Evolutionary conservation across 2,329 filamentous ascomycete genomes (phyloP).

Genomic region (Coccinonectria pachysandricola): DNA sequence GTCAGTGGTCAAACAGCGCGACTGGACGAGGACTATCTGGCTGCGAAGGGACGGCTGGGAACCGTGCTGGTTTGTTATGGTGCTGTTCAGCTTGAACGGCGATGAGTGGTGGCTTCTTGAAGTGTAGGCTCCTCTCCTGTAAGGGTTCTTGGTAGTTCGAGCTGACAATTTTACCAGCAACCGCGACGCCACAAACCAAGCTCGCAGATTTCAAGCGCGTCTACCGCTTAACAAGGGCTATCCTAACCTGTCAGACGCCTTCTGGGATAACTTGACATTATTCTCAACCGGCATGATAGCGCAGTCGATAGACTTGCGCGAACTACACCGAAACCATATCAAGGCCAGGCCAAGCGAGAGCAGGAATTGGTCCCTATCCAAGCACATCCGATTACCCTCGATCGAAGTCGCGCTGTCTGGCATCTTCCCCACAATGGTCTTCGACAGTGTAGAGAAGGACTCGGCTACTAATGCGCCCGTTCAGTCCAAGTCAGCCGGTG

Average conservation of each 20-base stretch:
- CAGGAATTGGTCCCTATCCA: constrained; percentile 29
- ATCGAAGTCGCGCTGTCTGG: constrained; percentile 40
- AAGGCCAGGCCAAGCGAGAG: constrained; percentile 26
- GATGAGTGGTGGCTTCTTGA: constrained; percentile 73
- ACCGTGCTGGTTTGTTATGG: constrained; percentile 59
- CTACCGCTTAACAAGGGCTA: constrained; percentile 34
- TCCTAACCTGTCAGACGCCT: constrained; percentile 34
- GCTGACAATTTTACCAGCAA: constrained; percentile 16
- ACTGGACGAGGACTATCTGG: constrained; percentile 55
- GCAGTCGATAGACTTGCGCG: constrained; percentile 38
- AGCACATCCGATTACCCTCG: constrained; percentile 36
- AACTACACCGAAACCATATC: constrained; percentile 35
- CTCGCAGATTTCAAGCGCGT: constrained; percentile 24
- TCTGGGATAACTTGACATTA: constrained; percentile 42
- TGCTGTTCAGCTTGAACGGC: constrained; percentile 59
- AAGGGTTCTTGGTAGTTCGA: too few species aligned
- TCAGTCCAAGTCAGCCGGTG: constrained; percentile 1
- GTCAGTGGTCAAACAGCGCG: constrained; percentile 50
- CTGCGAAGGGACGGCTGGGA: constrained; percentile 65
- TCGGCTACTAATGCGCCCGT: constrained; percentile 3
- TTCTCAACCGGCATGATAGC: constrained; percentile 42
- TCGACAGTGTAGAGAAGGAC: constrained; percentile 12
- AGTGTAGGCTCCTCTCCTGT: constrained; percentile 34
- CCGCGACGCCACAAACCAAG: constrained; percentile 15
- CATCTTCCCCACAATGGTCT: constrained; percentile 28